These are phyloP conservation scores for Parachaetomium inaequale DNA, from an alignment of 495 filamentous ascomycete genomes.

Conservation along the genomic window DNA sequence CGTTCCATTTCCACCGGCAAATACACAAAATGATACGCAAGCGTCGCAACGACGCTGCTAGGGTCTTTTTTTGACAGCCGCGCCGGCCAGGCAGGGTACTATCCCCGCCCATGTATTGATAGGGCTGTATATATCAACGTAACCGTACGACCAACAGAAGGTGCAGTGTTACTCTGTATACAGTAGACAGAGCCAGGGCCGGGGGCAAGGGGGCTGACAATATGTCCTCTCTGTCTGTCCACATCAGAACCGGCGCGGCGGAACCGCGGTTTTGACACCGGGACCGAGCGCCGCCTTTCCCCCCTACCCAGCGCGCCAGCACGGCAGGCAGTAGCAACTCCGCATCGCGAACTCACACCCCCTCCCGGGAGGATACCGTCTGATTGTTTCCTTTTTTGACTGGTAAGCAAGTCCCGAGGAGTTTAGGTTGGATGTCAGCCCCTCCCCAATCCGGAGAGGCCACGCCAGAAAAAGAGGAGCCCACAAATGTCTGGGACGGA, in stretches of 20 bases:
- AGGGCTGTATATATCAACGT: background rate
- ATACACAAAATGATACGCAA: background rate
- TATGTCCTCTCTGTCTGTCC: too few relatives aligned
- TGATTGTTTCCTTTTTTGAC: too few relatives aligned
- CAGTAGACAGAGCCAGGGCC: background rate
- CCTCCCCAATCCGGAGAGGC: constrained; percentile 11
- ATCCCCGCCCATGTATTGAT: background rate
- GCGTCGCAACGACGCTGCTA: background rate
- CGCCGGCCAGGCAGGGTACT: too few relatives aligned
- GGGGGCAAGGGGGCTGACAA: background rate
- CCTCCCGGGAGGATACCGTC: too few relatives aligned
- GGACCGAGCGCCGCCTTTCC: background rate
- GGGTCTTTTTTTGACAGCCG: background rate
- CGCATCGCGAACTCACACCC: background rate
- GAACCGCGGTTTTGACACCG: background rate
- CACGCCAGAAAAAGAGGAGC: constrained; percentile 3
- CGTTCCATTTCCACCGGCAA: background rate
- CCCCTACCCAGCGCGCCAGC: too few relatives aligned
- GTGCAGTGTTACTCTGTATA: too few relatives aligned
- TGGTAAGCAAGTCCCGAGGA: too few relatives aligned
- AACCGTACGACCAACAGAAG: background rate
- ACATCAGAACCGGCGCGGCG: background rate
- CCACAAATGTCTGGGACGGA: background rate
- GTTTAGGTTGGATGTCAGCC: background rate
- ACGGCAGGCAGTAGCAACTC: background rate